A percentile compares a stretch with the other conserved stretches of the same genome.
These are phyloP conservation scores for Abrus pulchellus DNA, from an alignment of 306 rosid genomes.

Conservation along the genomic window DNA sequence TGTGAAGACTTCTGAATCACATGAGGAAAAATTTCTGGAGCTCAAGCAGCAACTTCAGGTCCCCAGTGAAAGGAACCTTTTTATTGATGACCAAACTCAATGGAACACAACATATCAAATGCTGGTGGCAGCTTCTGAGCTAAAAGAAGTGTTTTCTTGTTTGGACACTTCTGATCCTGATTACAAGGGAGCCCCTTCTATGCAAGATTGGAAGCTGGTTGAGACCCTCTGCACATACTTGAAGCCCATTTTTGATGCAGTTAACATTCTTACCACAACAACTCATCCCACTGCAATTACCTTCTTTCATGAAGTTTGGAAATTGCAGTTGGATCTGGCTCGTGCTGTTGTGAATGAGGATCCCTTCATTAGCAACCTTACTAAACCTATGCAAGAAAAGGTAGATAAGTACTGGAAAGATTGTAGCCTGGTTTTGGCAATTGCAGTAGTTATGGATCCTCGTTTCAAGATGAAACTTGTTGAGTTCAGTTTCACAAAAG, in stretches of 20 bases:
- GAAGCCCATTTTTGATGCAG: slow-evolving; percentile 82
- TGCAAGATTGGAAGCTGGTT: slow-evolving; percentile 88
- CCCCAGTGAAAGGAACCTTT: slow-evolving; percentile 79
- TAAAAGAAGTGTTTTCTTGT: slow-evolving; percentile 87
- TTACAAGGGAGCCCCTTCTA: slow-evolving; percentile 75
- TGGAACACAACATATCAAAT: slow-evolving; percentile 95
- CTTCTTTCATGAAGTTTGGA: slow-evolving; percentile 93
- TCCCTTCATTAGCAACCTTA: slow-evolving; percentile 63
- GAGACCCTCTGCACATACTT: slow-evolving; percentile 77
- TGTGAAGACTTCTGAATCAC: slow-evolving; percentile 89
- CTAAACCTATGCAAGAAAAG: slow-evolving; percentile 69
- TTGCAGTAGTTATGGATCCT: slow-evolving; percentile 96
- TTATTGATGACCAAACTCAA: slow-evolving; percentile 78
- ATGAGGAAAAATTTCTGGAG: slow-evolving; percentile 81
- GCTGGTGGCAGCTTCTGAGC: slow-evolving; percentile 85
- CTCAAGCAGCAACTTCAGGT: slow-evolving; percentile 90
- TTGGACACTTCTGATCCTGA: slow-evolving; percentile 89
- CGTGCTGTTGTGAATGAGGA: slow-evolving; percentile 72
- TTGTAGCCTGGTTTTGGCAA: slow-evolving; percentile 81
- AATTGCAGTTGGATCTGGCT: slow-evolving; percentile 76
- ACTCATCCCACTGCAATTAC: slow-evolving; percentile 75
- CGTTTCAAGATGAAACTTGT: slow-evolving; percentile 97
- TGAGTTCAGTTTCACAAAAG: slow-evolving; percentile 89
- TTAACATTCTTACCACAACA: slow-evolving; percentile 70
- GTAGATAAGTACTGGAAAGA: slow-evolving; percentile 87